These are phyloP conservation scores for Penicillium robsamsonii DNA, from an alignment of 495 filamentous ascomycete species.

Conservation along the genomic window DNA sequence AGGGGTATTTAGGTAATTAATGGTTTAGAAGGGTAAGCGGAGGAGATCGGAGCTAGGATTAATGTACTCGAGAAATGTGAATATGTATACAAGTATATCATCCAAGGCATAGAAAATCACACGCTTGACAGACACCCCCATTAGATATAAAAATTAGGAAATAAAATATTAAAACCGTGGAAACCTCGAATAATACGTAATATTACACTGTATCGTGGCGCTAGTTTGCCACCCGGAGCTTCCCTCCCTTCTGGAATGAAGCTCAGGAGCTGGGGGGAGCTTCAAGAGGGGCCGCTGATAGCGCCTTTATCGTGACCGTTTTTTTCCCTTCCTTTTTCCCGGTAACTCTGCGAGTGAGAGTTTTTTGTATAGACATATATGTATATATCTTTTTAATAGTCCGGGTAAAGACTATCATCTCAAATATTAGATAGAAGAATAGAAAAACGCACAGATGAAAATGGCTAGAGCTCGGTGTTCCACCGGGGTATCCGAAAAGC, in stretches of 20 bases:
- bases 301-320: slow-evolving; percentile 20
- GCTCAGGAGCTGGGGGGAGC: slow-evolving; percentile 29
- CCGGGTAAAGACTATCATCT: background rate
- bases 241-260: slow-evolving; percentile 33
- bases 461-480: slow-evolving; percentile 14
- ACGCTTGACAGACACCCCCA: background rate
- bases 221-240: slow-evolving; percentile 30
- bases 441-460: background rate
- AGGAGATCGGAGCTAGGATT: background rate
- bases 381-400: background rate
- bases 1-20: slow-evolving; percentile 4
- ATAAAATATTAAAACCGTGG: background rate
- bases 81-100: too few species aligned
- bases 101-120: background rate
- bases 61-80: too few species aligned
- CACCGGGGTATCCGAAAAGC: slow-evolving; percentile 24
- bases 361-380: background rate
- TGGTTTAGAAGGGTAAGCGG: slow-evolving; percentile 14
- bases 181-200: background rate
- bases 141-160: background rate
- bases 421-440: background rate
- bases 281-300: slow-evolving; percentile 37
- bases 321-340: background rate
- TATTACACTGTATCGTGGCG: slow-evolving; percentile 23
- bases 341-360: background rate